phyloP scores from a whole-genome alignment of 2,329 filamentous ascomycete genomes.

The Remersonia thermophila region DNA sequence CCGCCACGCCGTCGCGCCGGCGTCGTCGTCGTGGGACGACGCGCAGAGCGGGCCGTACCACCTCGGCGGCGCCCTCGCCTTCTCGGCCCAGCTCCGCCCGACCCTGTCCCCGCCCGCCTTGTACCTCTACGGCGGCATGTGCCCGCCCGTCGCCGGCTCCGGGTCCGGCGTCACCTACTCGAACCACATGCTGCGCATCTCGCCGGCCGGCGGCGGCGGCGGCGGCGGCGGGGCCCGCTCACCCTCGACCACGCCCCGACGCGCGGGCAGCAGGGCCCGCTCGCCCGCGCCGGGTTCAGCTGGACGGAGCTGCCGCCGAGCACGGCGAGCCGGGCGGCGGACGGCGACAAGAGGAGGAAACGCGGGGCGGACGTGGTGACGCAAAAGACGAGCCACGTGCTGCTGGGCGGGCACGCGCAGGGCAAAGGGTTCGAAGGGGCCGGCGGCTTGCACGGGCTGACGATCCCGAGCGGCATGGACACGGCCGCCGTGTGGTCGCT shows the following conservation, averaged over 20 bases:
- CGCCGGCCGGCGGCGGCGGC: constrained; percentile 12
- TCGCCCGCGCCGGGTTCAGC: constrained; percentile 77
- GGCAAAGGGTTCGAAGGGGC: constrained; percentile 55
- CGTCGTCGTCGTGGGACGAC: constrained; percentile 8
- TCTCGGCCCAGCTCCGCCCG: constrained; percentile 48
- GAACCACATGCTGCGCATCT: constrained; percentile 61
- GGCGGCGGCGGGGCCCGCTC: constrained; percentile 40
- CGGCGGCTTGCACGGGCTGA: too few species aligned
- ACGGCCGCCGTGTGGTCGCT: constrained; percentile 77
- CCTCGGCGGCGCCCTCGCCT: constrained; percentile 49
- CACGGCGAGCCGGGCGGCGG: constrained; percentile 43
- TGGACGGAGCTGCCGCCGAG: constrained; percentile 63
- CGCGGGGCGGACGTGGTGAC: constrained; percentile 40
- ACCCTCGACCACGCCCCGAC: constrained; percentile 44
- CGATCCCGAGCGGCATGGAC: constrained; percentile 56
- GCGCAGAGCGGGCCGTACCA: constrained; percentile 34
- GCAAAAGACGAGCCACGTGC: constrained; percentile 65
- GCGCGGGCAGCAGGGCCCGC: constrained; percentile 34
- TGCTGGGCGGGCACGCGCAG: constrained; percentile 76
- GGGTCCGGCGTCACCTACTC: constrained; percentile 59
- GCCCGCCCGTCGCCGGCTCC: constrained; percentile 39
- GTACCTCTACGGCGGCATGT: constrained; percentile 88
- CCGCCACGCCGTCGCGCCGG: constrained; percentile 14
- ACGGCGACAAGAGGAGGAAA: constrained; percentile 17
- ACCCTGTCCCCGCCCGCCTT: constrained; percentile 41